Percentiles rank a stretch among this genome's conserved stretches.
Evolutionary conservation across 1,284 basidiomycete genomes (phyloP).

Genomic region (Irpex rosettiformis): DNA sequence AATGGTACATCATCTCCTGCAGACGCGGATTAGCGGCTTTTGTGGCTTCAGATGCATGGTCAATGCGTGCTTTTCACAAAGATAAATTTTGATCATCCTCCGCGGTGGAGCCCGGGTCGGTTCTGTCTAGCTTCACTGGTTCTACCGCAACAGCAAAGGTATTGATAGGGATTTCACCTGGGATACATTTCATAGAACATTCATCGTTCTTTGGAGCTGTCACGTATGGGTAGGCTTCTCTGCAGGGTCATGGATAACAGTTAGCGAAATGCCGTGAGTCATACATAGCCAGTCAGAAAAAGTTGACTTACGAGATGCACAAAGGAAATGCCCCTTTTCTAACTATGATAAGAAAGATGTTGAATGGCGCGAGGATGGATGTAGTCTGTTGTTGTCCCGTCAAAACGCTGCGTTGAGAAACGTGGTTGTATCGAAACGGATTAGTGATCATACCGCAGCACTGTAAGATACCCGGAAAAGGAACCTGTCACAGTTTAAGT

Average conservation of each 20-base stretch:
- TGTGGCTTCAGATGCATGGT: background rate
- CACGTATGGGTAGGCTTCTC: background rate
- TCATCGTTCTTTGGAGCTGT: background rate
- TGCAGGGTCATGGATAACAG: background rate
- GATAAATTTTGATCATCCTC: background rate
- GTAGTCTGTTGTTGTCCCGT: no score
- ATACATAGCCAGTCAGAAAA: no score
- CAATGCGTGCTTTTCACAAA: background rate
- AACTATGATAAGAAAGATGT: no score
- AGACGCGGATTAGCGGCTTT: background rate
- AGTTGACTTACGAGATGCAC: no score
- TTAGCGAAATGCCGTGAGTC: background rate
- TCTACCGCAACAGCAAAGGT: background rate
- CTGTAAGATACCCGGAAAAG: no score
- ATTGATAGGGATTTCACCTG: background rate
- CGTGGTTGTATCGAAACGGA: no score
- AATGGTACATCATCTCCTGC: background rate
- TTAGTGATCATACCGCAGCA: no score
- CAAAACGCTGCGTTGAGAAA: no score
- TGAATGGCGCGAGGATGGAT: no score
- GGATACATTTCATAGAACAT: background rate
- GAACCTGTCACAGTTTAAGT: no score
- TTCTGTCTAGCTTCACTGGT: background rate
- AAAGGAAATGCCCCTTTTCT: no score
- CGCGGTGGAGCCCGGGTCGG: background rate